Evolutionary conservation across 2,329 filamentous ascomycete species (phyloP), one percentile per base, ranked within the genome.

Genomic region (Fusarium sp.): DNA sequence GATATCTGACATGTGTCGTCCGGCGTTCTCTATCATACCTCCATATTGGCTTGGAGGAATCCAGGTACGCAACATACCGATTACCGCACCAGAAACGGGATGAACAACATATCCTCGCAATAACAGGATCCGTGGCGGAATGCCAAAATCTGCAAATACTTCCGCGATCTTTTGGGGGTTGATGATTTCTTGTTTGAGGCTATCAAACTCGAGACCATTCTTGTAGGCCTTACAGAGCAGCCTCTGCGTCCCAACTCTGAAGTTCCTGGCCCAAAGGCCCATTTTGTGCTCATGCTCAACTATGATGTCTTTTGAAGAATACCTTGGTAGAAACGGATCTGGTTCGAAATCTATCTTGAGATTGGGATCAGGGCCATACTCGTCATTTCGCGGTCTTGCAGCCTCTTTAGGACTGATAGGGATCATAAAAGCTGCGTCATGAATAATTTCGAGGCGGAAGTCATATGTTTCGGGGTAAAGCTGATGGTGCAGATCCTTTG

Each of bases 381-480:
- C 26, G 20, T 57, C 18, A 12, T 59, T 15, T 8, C 29, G 38
- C 20, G 26, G 15, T 13, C 10, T 13, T 9, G 23, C 39, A 6
- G 44, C 39, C 10, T 61, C 21, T 2, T 21, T 26, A 3, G 44
- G n/a, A 2, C 38, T 61, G 18, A 54, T 54, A n/a, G 48, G 26
- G 16, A 54, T 11, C 12, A 42, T 28, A 8, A 50, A 37, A 6
- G 18, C 52, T 3, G 12, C 35, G 9, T 35, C 38, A 16, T 50
- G n/a, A 20, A 61, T 50, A 2, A 39, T 61, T 18, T 57, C 38
- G 3, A 57, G 24, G 15, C 52, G 21, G 43, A 62, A 62, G 18
- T 62, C 26, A n/a, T 46, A 28, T 2, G 24, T 57, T 12, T 44
- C 31, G 2, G 48, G 57, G 9, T 47, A 56, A 13, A 60, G n/a